Base-by-base conservation (phyloP, 148 eudicot genomes). In the Chenopodium suecicum region DNA sequence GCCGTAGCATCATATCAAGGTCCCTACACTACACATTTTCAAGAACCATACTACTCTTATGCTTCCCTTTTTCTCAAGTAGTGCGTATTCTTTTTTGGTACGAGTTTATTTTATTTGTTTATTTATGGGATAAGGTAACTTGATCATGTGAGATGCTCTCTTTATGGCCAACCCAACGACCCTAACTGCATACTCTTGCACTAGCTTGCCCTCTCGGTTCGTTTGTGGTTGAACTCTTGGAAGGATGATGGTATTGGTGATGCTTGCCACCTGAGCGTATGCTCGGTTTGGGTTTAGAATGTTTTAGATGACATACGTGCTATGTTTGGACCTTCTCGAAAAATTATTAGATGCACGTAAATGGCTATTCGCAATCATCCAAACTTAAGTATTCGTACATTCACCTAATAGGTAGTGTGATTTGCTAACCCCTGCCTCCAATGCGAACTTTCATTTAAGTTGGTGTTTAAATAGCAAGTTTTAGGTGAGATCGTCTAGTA, bases 1-100 rank as follows among this genome's bases (percentile, higher is more conserved):
- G 29, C 75, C 54, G 7, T 50, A 52, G 37, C 34, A 74, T 74
- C 77, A 74, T 27, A 13, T 29, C 77, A 25, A 52, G 56, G 77
- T 74, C 77, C 77, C 77, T 74, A 74, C 77, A 9, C 76, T 1
- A 52, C 58, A 50, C 63, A 50, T 52, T 74, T 74, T 74, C n/a
- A 23, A 25, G n/a, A 50, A 50, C 22, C 12, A 25, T 22, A 37
- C 52, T 50, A 16, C 77, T 52, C n/a, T 50, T 6, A 7, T 9
- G 48, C 54, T 72, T 13, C 54, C 75, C 56, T 72, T n/a, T 44
- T 72, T n/a, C 52, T 70, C 3, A 41, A 70, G 13, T 70, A 37
- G 74, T 37, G 74, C 25, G 22, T 37, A 20, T 19, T 17, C 47
- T 29, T 11, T 32, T 10, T 68, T 68, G 66, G 66, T 62, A 5